Conservation (phyloP, 2,329 filamentous ascomycete genomes). For the Hymenoscyphus salicellus region DNA sequence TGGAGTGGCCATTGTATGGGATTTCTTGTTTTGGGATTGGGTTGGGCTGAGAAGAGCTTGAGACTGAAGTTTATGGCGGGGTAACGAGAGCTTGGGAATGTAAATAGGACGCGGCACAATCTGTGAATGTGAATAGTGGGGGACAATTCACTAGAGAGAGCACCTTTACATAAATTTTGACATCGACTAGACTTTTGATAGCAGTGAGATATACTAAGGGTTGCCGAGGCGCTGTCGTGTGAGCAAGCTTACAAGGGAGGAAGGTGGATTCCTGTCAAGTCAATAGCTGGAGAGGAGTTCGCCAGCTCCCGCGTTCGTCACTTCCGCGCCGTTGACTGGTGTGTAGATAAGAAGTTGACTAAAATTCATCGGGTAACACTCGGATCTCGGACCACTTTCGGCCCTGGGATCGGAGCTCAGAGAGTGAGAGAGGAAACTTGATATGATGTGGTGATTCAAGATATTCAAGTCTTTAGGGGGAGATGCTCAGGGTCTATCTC, state of each 20-base stretch:
- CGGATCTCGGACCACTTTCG: neutral
- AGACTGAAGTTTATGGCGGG: neutral
- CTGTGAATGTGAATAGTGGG: too few relatives aligned
- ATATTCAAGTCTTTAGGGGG: neutral
- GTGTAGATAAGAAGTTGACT: constrained; percentile 2
- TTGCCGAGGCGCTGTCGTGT: neutral
- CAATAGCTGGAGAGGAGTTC: neutral
- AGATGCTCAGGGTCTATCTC: neutral
- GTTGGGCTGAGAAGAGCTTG: neutral
- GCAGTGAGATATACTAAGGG: neutral
- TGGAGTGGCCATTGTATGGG: constrained; percentile 26
- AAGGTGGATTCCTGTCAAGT: neutral
- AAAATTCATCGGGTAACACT: neutral
- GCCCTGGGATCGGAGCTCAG: neutral
- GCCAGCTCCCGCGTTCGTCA: neutral
- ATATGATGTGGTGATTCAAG: neutral
- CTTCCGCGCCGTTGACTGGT: neutral
- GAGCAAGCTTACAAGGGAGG: neutral
- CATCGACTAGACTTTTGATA: neutral
- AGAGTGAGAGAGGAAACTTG: neutral
- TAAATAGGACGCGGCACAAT: neutral
- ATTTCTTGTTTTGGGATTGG: neutral
- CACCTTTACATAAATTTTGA: neutral
- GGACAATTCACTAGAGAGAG: neutral
- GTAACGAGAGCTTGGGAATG: neutral